Percentiles rank a stretch among this genome's conserved stretches.
Evolutionary conservation across 2,329 filamentous ascomycete genomes (phyloP).

Genomic region (Aspergillus floridensis): DNA sequence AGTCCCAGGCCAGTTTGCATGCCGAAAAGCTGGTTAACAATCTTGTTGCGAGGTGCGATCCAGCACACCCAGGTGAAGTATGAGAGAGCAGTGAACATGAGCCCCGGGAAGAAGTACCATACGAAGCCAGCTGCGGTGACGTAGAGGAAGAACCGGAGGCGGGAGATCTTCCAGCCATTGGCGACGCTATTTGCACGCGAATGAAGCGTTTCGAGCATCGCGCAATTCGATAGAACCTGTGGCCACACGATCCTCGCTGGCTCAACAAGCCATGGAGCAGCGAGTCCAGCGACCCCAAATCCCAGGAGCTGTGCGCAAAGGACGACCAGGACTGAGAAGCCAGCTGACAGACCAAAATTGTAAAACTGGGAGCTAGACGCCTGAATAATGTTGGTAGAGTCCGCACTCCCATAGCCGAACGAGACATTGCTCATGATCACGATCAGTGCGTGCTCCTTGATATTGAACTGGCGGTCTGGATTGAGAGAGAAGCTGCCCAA

Average conservation of each 20-base stretch:
- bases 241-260: slow-evolving; percentile 44
- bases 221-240: slow-evolving; percentile 38
- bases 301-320: slow-evolving; percentile 42
- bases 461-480: slow-evolving; percentile 46
- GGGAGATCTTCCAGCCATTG: slow-evolving; percentile 40
- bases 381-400: slow-evolving; percentile 49
- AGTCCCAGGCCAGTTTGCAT: slow-evolving; percentile 34
- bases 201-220: slow-evolving; percentile 40
- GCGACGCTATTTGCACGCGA: slow-evolving; percentile 37
- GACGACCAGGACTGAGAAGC: slow-evolving; percentile 40
- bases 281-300: slow-evolving; percentile 41
- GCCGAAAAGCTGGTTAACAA: slow-evolving; percentile 49
- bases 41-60: slow-evolving; percentile 49
- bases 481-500: slow-evolving; percentile 33
- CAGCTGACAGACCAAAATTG: slow-evolving; percentile 39
- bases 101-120: slow-evolving; percentile 55
- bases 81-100: slow-evolving; percentile 50
- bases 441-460: slow-evolving; percentile 49
- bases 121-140: slow-evolving; percentile 30
- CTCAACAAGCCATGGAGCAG: slow-evolving; percentile 38
- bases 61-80: slow-evolving; percentile 51
- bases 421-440: slow-evolving; percentile 52
- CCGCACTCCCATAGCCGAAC: slow-evolving; percentile 47
- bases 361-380: slow-evolving; percentile 41
- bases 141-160: slow-evolving; percentile 40